These are phyloP conservation scores for Endoconidiophora laricicola DNA, from an alignment of 2,329 filamentous ascomycete species.

Conservation along the genomic window DNA sequence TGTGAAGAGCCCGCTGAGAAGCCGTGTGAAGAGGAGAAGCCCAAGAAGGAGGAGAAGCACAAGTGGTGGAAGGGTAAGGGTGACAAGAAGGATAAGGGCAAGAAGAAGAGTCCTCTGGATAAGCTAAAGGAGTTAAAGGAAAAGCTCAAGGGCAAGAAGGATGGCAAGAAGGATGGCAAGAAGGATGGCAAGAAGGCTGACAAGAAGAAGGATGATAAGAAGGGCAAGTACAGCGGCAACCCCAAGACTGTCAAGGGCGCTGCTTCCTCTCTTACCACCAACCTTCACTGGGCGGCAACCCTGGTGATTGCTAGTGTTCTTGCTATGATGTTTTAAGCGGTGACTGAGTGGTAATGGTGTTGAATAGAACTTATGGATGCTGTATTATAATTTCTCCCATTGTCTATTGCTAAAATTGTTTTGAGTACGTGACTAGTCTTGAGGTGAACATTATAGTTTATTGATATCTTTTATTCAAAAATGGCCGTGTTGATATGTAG, in stretches of 20 bases:
- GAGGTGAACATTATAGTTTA: neutral
- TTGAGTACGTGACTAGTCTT: neutral
- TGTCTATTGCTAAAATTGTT: neutral
- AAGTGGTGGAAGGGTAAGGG: conserved; percentile 13
- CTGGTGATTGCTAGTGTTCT: conserved; percentile 8
- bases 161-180: conserved; percentile 7
- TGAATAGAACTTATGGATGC: too few relatives aligned
- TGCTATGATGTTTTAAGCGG: conserved; percentile 9
- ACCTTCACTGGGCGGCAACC: conserved; percentile 11
- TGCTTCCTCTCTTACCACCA: conserved; percentile 6
- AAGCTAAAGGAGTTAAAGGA: conserved; percentile 11
- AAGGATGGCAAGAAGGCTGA: neutral
- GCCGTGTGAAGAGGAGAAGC: conserved; percentile 10
- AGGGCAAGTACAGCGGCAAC: conserved; percentile 10
- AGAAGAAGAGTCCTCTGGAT: conserved; percentile 4
- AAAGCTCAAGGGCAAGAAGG: conserved; percentile 11
- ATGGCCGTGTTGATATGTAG: too few relatives aligned
- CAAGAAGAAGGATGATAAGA: neutral
- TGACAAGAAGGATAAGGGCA: conserved; percentile 10
- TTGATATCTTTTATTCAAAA: neutral
- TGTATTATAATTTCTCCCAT: too few relatives aligned
- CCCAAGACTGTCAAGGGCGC: conserved; percentile 11
- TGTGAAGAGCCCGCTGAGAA: conserved; percentile 9
- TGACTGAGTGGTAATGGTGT: neutral
- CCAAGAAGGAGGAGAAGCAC: conserved; percentile 13